These are phyloP conservation scores for Leucaena leucocephala DNA, from an alignment of 306 rosid genomes.

Conservation along the genomic window DNA sequence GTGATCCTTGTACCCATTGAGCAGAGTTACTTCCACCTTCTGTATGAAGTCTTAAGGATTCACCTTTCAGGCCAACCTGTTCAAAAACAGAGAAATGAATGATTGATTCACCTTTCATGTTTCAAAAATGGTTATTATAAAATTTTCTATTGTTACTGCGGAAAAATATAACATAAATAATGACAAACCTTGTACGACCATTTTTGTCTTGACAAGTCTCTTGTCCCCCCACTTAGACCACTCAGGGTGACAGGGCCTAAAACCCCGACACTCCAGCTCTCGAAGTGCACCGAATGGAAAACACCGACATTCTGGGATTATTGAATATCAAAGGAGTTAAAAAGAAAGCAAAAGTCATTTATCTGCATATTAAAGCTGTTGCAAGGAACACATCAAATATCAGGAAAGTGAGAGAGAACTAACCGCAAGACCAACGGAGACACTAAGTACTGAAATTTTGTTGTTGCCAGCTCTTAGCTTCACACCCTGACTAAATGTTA, in stretches of 20 bases:
- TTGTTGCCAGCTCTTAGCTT: slow-evolving; percentile 75
- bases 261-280: slow-evolving; percentile 71
- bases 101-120: slow-evolving; percentile 5
- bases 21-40: slow-evolving; percentile 51
- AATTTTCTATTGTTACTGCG: slow-evolving; percentile 3
- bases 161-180: not conserved
- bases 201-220: slow-evolving; percentile 76
- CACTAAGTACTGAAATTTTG: slow-evolving; percentile 87
- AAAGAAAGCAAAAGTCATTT: not conserved
- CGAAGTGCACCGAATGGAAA: slow-evolving; percentile 51
- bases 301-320: slow-evolving; percentile 76
- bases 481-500: slow-evolving; percentile 66
- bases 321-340: slow-evolving; percentile 20
- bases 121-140: not conserved
- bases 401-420: slow-evolving; percentile 44
- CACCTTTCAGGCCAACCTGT: slow-evolving; percentile 90
- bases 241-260: slow-evolving; percentile 71
- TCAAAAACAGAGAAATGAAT: slow-evolving; percentile 35
- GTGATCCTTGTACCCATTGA: slow-evolving; percentile 59
- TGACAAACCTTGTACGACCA: slow-evolving; percentile 90
- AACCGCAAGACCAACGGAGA: slow-evolving; percentile 90
- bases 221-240: slow-evolving; percentile 69
- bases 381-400: slow-evolving; percentile 3
- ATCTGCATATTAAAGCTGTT: slow-evolving; percentile 11
- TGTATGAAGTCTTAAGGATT: slow-evolving; percentile 68